These are phyloP conservation scores for Bacterosira constricta DNA, from an alignment of 108 stramenopile species.

Conservation along the genomic window DNA sequence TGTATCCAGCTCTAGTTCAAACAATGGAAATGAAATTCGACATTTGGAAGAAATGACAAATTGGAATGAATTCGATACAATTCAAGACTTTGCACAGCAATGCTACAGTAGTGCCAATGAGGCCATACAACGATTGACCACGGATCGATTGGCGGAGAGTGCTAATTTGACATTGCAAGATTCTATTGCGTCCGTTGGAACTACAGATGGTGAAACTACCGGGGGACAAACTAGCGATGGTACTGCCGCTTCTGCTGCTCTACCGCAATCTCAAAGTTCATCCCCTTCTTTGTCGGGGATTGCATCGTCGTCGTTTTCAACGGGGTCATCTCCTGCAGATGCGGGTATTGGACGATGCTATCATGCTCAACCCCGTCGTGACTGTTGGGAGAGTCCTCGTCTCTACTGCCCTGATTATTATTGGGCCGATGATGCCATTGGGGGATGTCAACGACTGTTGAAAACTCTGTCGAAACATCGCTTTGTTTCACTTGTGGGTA, in stretches of 20 bases:
- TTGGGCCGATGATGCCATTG: slow-evolving; percentile 82
- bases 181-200: slow-evolving; percentile 1
- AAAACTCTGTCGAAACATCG: slow-evolving; percentile 69
- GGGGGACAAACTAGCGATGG: neutral
- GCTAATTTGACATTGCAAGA: slow-evolving; percentile 68
- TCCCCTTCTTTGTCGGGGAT: neutral
- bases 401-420: slow-evolving; percentile 83
- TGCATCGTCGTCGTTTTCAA: slow-evolving; percentile 14
- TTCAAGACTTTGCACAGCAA: slow-evolving; percentile 69
- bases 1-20: neutral
- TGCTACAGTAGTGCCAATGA: slow-evolving; percentile 67
- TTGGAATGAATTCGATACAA: slow-evolving; percentile 51
- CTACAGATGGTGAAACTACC: neutral
- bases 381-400: slow-evolving; percentile 88
- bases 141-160: slow-evolving; percentile 70
- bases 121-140: slow-evolving; percentile 72
- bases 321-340: slow-evolving; percentile 14
- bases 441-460: slow-evolving; percentile 65
- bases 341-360: slow-evolving; percentile 50
- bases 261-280: neutral
- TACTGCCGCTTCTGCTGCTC: neutral
- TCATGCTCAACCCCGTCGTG: slow-evolving; percentile 51
- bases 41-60: slow-evolving; percentile 24
- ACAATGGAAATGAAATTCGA: neutral
- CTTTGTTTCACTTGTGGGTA: slow-evolving; percentile 41